Evolutionary conservation across 768 basidiomycete genomes (phyloP).

Genomic region (Lentinula boryana): DNA sequence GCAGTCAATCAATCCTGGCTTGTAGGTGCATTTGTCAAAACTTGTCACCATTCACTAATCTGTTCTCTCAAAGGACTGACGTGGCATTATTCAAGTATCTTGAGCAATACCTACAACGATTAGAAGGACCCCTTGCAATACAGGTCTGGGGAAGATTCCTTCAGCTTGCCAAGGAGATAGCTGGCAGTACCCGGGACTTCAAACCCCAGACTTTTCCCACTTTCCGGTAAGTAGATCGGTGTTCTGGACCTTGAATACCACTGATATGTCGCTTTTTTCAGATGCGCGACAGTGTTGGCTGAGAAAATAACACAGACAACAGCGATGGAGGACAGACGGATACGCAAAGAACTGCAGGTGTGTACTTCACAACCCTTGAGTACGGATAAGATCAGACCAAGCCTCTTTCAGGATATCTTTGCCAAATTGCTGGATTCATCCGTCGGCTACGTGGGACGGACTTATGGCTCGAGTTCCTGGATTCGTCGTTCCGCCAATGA

Average conservation of each 20-base stretch:
- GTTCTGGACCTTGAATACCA: background rate
- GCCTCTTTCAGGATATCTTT: conserved; percentile 60
- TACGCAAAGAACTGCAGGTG: conserved; percentile 88
- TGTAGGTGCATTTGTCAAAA: conserved; percentile 40
- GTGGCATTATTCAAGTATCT: conserved; percentile 76
- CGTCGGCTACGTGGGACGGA: conserved; percentile 66
- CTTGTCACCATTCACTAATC: background rate
- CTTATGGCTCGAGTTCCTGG: conserved; percentile 75
- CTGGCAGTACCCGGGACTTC: conserved; percentile 59
- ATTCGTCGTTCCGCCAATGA: conserved; percentile 67
- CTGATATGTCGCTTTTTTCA: conserved; percentile 22
- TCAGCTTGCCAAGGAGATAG: conserved; percentile 72
- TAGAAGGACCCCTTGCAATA: conserved; percentile 88
- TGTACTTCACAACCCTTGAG: background rate
- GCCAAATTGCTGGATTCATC: conserved; percentile 80
- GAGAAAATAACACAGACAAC: conserved; percentile 86
- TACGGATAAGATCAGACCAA: background rate
- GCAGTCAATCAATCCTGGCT: conserved; percentile 54
- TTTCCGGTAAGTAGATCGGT: conserved; percentile 46
- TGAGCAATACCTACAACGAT: conserved; percentile 72
- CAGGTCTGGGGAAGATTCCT: conserved; percentile 88
- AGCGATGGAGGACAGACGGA: conserved; percentile 82
- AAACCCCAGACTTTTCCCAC: conserved; percentile 66
- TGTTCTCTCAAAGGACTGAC: conserved; percentile 51
- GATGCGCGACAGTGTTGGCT: conserved; percentile 71